A percentile compares a stretch with the other conserved stretches of the same genome.
Conservation (phyloP, 2,329 filamentous ascomycete genomes). For the Sporothrix pseudoabietina region DNA sequence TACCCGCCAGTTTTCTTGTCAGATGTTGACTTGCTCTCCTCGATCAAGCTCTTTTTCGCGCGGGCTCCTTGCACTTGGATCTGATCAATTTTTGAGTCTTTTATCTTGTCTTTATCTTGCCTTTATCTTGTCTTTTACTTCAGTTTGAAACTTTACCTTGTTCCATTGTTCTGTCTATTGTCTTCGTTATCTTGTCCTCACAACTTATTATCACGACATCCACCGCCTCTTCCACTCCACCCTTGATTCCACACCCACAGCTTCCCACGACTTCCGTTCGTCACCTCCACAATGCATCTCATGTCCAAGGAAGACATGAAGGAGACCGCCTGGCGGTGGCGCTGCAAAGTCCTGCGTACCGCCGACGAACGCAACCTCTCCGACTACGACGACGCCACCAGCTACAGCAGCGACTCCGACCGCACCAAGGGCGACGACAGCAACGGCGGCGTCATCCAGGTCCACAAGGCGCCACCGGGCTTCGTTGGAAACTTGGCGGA, state of each 20-base stretch:
- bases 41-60: not conserved
- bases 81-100: not conserved
- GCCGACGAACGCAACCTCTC: conserved; percentile 36
- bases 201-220: not conserved
- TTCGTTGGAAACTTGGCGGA: not conserved
- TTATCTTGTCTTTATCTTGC: not conserved
- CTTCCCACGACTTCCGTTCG: not conserved
- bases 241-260: not conserved
- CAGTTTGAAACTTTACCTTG: not conserved
- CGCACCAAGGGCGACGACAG: conserved; percentile 18
- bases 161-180: not conserved
- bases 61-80: not conserved
- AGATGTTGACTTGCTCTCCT: not conserved
- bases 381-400: conserved; percentile 33
- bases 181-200: not conserved
- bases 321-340: conserved; percentile 36
- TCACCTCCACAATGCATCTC: conserved; percentile 18
- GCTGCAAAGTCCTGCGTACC: conserved; percentile 36
- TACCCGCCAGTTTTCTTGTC: not conserved
- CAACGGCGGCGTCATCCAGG: not conserved
- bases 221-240: not conserved
- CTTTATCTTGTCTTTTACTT: not conserved
- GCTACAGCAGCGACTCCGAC: not conserved
- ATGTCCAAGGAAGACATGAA: conserved; percentile 26
- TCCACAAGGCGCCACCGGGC: not conserved